Base-by-base conservation (phyloP, 2,329 filamentous ascomycete species). In the Podosphaera fusca region DNA sequence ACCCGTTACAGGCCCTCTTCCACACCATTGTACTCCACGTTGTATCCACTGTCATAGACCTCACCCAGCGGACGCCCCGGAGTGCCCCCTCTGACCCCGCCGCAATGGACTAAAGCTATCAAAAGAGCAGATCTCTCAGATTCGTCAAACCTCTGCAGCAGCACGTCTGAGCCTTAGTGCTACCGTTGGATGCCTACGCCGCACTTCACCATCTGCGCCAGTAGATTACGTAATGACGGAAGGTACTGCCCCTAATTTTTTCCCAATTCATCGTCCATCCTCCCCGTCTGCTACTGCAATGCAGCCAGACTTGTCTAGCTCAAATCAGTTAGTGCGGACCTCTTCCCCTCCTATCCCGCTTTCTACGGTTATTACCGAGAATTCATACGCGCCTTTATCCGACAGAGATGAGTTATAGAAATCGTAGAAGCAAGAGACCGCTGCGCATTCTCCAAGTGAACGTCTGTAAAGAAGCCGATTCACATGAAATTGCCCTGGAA, bases 41-140 rank as follows among this genome's bases (percentile, higher is more conserved):
- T 55, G 38, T 31, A 42, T 55, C n/a, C 52, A 55, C n/a, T 54
- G 51, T 21, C 51, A 54, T 38, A 35, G 51, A 14, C 51, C 51
- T 5, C 51, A 54, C 29, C 33, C 51, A 9, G 51, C 51, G 9
- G 51, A 54, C 35, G 31, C 31, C 7, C 14, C 33, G 10, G 34
- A 54, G 10, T 54, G 51, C 29, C 33, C 4, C 29, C 51, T 54
- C 51, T 8, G 51, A 40, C 33, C 51, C n/a, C 35, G 36, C 1
- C n/a, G 4, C n/a, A 42, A 42, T 31, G 52, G 52, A 12, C 4
- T 34, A 42, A 42, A 33, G 35, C 30, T 45, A 14, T 40, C 52
- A 30, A 55, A 45, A 33, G n/a, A 9, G 36, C 52, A 55, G 30
- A 29, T 42, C 7, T 12, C 36, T 2, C 29, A 42, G 12, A 31